These are phyloP conservation scores for Cutaneotrichosporon sp. DNA, from an alignment of 1,284 basidiomycete species.

Conservation along the genomic window DNA sequence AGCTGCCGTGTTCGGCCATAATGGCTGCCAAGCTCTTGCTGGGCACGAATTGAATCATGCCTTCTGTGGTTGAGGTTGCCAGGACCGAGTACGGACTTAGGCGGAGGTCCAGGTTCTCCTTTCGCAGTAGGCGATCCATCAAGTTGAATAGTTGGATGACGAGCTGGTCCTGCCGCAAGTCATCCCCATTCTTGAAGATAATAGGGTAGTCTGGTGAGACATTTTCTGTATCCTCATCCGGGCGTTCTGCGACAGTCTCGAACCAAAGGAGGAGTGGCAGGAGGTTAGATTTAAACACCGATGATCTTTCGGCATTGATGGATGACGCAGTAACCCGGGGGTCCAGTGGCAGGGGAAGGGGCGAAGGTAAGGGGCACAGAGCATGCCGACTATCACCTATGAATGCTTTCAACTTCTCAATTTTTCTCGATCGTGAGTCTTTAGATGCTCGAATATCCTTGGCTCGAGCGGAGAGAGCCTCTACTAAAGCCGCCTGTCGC, in stretches of 20 bases:
- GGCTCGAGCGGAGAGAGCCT: constrained; percentile 73
- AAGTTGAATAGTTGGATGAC: constrained; percentile 30
- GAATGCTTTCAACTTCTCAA: constrained; percentile 81
- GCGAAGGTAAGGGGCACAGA: constrained; percentile 62
- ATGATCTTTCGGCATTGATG: constrained; percentile 83
- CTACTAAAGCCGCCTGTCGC: constrained; percentile 79
- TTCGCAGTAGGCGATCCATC: constrained; percentile 78
- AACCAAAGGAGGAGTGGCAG: constrained; percentile 89
- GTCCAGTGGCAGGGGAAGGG: constrained; percentile 83
- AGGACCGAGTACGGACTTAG: constrained; percentile 90
- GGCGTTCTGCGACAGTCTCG: constrained; percentile 53
- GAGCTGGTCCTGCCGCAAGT: constrained; percentile 61
- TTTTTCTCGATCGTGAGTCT: constrained; percentile 92
- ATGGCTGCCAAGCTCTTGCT: constrained; percentile 93
- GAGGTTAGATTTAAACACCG: constrained; percentile 96
- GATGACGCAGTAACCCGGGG: constrained; percentile 75
- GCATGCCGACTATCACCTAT: constrained; percentile 80
- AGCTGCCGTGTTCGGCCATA: constrained; percentile 83
- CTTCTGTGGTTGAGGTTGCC: constrained; percentile 85
- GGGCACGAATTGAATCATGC: constrained; percentile 93
- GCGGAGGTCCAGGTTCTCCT: constrained; percentile 92
- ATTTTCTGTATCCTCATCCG: constrained; percentile 24
- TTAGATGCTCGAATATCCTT: constrained; percentile 83
- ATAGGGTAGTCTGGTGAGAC: constrained; percentile 67
- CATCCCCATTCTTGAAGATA: constrained; percentile 99